These are phyloP conservation scores for Pittosporum tobira DNA, from an alignment of 129 eudicot species.

Conservation along the genomic window DNA sequence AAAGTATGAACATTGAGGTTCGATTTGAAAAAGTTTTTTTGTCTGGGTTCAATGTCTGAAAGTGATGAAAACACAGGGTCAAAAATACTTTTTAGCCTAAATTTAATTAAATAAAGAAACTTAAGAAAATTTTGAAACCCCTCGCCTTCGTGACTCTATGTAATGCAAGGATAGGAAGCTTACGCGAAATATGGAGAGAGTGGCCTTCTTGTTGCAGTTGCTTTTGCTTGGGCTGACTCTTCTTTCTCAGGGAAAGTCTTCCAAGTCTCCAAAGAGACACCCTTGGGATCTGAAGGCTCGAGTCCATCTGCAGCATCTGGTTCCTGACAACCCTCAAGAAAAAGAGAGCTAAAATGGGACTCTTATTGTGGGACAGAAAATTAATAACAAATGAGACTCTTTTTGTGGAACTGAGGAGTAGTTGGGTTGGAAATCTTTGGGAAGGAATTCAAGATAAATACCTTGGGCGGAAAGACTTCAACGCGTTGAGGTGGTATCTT, in stretches of 20 bases:
- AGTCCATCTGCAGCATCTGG: slow-evolving; percentile 31
- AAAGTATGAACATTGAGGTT: too few relatives aligned
- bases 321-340: slow-evolving; percentile 34
- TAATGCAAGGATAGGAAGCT: slow-evolving; percentile 19
- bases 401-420: too few relatives aligned
- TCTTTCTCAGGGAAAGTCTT: slow-evolving; percentile 30
- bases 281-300: slow-evolving; percentile 29
- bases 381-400: too few relatives aligned
- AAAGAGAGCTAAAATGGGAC: slow-evolving; percentile 9
- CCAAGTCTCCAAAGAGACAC: slow-evolving; percentile 20
- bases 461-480: slow-evolving; percentile 40
- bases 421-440: not conserved
- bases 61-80: too few relatives aligned
- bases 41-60: too few relatives aligned
- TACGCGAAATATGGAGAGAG: slow-evolving; percentile 66
- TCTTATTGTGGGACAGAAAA: too few relatives aligned
- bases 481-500: slow-evolving; percentile 66
- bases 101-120: too few relatives aligned
- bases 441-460: slow-evolving; percentile 12
- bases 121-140: not conserved
- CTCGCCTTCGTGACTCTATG: not conserved
- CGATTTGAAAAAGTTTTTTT: too few relatives aligned
- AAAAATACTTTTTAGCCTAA: too few relatives aligned
- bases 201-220: slow-evolving; percentile 35
- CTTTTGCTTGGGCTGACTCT: slow-evolving; percentile 29